Base-by-base conservation (phyloP, 2,329 filamentous ascomycete species). In the Colletotrichum eremochloae region DNA sequence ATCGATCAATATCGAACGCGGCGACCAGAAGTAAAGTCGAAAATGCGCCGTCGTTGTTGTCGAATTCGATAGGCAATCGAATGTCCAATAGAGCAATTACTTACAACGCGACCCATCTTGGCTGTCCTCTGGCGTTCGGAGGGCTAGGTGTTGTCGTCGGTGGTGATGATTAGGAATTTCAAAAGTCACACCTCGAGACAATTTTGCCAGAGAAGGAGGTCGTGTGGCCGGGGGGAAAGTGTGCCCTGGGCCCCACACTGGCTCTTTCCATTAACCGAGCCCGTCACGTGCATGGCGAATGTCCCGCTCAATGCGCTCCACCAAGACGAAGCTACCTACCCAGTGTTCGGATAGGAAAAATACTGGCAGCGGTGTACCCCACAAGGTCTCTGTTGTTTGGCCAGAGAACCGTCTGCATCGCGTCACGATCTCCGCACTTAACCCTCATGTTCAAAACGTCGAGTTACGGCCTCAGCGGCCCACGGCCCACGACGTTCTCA, bases 81-180 rank as follows among this genome's bases (percentile, higher is more conserved):
- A 42, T 56, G 46, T 66, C 61, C 48, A 61, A 73, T 70, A 74
- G 58, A 66, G 57, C n/a, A 66, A 62, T 67, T 74, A 81, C 80
- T 81, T 80, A 81, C 80, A 81, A 88, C 86, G 85, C 86, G 84
- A 86, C 86, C 86, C 86, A 88, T 88, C 78, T 82, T 82, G 78
- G 78, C 79, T 79, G 68, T 71, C 67, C 71, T 73, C 70, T 72
- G 70, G 70, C 70, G 70, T 62, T 72, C 70, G 70, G 67, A 72
- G 69, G 69, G 69, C 69, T 72, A 72, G 61, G 70, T 72, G 70
- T 72, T 72, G 70, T 70, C 69, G 69, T 63, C 69, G 67, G 69
- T 72, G 69, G 69, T 72, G 69, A 72, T 70, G 68, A 53, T 72
- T 72, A 53, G 52, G 38, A 42, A 42, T 42, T 42, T 18, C 56